These are phyloP conservation scores for Arachnomyces sp. DNA, from an alignment of 2,329 filamentous ascomycete species.

Conservation along the genomic window DNA sequence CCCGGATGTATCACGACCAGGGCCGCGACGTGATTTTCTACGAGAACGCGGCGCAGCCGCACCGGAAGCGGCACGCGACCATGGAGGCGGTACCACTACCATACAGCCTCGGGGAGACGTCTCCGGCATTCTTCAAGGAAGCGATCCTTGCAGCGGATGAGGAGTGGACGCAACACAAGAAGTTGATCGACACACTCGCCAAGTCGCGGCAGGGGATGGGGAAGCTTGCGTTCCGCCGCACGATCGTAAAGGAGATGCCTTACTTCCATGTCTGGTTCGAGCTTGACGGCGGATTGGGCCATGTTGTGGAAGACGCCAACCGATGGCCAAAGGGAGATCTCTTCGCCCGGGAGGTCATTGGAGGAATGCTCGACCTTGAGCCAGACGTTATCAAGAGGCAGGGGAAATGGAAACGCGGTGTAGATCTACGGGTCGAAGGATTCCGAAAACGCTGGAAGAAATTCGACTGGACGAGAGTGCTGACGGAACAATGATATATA, in stretches of 20 bases:
- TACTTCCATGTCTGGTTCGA: constrained; percentile 98
- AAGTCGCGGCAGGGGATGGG: constrained; percentile 59
- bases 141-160: constrained; percentile 81
- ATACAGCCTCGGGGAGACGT: constrained; percentile 81
- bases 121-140: constrained; percentile 91
- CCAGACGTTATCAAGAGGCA: constrained; percentile 83
- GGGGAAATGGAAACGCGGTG: constrained; percentile 70
- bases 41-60: constrained; percentile 82
- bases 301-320: constrained; percentile 79
- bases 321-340: constrained; percentile 86
- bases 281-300: constrained; percentile 83
- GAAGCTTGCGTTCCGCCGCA: constrained; percentile 71
- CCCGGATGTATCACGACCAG: constrained; percentile 87
- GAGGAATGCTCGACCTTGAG: constrained; percentile 80
- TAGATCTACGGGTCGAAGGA: constrained; percentile 59
- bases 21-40: constrained; percentile 93
- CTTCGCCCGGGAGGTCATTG: constrained; percentile 85
- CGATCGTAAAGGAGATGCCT: constrained; percentile 88
- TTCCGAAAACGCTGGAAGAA: constrained; percentile 84
- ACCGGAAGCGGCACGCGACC: constrained; percentile 72
- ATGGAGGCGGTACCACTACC: constrained; percentile 83
- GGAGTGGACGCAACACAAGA: constrained; percentile 93
- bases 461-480: constrained; percentile 77
- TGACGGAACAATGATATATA: constrained; percentile 41
- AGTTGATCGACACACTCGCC: constrained; percentile 76